Percentiles rank a stretch among this genome's conserved stretches.
These are phyloP conservation scores for Prunus mongolica DNA, from an alignment of 306 rosid genomes.

Conservation along the genomic window DNA sequence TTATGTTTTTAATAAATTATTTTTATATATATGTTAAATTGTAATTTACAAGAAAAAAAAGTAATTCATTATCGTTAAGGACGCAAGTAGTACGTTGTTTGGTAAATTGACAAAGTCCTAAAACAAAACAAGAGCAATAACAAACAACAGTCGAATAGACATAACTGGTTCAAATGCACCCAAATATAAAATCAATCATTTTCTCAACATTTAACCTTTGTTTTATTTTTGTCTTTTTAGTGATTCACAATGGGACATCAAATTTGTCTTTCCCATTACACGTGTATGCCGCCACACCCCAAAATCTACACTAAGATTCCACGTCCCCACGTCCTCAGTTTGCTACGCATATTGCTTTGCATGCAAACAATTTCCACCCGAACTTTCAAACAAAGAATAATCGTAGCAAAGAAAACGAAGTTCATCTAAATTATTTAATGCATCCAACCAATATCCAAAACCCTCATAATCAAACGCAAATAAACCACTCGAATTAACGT, in stretches of 20 bases:
- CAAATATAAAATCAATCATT: neutral
- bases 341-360: neutral
- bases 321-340: conserved; percentile 11
- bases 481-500: conserved; percentile 26
- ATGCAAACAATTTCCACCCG: conserved; percentile 14
- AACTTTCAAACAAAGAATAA: conserved; percentile 12
- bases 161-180: neutral
- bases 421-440: conserved; percentile 27
- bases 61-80: no score
- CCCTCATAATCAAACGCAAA: conserved; percentile 18
- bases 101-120: no score
- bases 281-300: conserved; percentile 51
- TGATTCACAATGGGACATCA: conserved; percentile 17
- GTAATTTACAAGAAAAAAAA: fast-evolving
- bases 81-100: no score
- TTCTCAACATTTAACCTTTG: neutral
- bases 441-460: conserved; percentile 23
- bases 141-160: neutral
- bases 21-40: fast-evolving
- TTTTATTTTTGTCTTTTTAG: neutral
- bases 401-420: conserved; percentile 16
- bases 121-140: no score
- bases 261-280: conserved; percentile 15
- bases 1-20: no score
- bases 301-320: conserved; percentile 18